Base-by-base conservation (phyloP, 2,329 filamentous ascomycete genomes). In the Hypomyces perniciosus region DNA sequence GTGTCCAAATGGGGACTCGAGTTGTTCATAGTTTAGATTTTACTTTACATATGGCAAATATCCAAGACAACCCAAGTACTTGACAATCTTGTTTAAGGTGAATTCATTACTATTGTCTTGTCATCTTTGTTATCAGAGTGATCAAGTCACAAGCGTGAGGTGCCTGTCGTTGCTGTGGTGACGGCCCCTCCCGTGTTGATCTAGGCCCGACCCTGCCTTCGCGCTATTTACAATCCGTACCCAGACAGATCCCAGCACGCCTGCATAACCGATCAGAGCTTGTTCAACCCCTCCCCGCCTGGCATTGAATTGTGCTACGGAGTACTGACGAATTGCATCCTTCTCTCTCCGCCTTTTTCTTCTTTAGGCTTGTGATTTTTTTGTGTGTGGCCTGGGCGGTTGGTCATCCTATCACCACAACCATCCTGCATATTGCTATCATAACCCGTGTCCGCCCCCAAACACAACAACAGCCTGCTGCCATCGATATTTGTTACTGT, bases 161-260 rank as follows among this genome's bases (percentile, higher is more conserved):
- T 20, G 20, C 20, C 20, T 20, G 20, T 20, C 6, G 51, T 53
- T 53, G 51, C 51, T 37, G 47, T 53, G 35, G 47, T 26, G 38
- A 53, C 51, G 12, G 6, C 27, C 10, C 6, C 12, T 12, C 20
- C 13, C 26, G n/a, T 46, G 34, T 38, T 46, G 44, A 39, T 28
- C 10, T 7, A 31, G 8, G 27, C 34, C 27, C 39, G 35, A 31
- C 38, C 44, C 41, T 49, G 46, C 9, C n/a, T 27, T 42, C 26
- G 26, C 31, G 27, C 41, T 48, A 49, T 49, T 49, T 49, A 44
- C 47, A 29, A 20, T 38, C 44, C 20, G 20, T 39, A 27, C 34
- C 44, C 30, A 37, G 20, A 33, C 44, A 38, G 12, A 26, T 26
- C 39, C 46, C 29, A 41, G 46, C 46, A 48, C 35, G 33, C 27